Percentiles rank a stretch among this genome's conserved stretches.
Conservation (phyloP, 164 flowering plant species). For the Annona cherimola region DNA sequence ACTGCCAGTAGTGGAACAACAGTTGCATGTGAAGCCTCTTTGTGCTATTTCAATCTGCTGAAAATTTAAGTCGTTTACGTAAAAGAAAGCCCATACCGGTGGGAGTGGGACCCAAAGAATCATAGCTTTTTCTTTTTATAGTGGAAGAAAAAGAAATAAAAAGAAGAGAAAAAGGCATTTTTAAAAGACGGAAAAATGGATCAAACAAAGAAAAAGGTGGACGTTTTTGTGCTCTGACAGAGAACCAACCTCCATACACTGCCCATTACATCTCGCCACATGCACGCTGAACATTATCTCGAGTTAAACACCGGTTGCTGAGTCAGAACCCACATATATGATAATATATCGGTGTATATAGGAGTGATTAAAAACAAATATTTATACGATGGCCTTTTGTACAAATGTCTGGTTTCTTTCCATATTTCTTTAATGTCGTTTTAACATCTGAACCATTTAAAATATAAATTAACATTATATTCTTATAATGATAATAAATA, state of each 20-base stretch:
- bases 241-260: neutral
- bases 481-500: too few species aligned
- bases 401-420: too few species aligned
- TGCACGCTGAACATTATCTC: too few species aligned
- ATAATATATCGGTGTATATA: too few species aligned
- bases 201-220: neutral
- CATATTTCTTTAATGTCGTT: too few species aligned
- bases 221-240: neutral
- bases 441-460: too few species aligned
- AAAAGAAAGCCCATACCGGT: neutral
- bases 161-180: neutral
- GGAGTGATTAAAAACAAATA: too few species aligned
- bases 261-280: neutral
- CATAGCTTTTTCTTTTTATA: constrained; percentile 13
- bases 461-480: too few species aligned
- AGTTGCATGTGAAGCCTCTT: neutral
- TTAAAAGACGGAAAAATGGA: neutral
- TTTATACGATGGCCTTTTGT: too few species aligned
- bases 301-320: too few species aligned
- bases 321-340: too few species aligned
- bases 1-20: too few species aligned
- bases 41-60: neutral
- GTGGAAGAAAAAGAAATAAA: constrained; percentile 21
- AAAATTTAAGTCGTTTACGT: neutral
- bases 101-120: constrained; percentile 27